phyloP scores from a whole-genome alignment of 1,139 yeast species.

The Candida sp. region DNA sequence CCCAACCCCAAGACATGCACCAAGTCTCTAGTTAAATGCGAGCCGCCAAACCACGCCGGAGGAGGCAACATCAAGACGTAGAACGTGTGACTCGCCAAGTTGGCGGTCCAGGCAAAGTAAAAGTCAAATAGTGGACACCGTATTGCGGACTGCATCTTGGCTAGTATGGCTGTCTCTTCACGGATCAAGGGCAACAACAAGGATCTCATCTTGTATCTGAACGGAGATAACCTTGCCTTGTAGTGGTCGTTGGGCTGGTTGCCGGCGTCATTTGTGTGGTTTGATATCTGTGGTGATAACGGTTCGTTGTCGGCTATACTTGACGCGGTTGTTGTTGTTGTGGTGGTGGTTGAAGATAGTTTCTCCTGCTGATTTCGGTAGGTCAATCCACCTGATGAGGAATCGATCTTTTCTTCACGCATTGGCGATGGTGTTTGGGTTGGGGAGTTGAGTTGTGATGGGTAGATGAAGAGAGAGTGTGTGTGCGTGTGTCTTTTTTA shows the following conservation, averaged over 20 bases:
- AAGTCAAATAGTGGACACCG: constrained; percentile 63
- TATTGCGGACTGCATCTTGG: constrained; percentile 55
- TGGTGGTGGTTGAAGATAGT: neutral
- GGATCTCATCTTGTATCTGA: constrained; percentile 63
- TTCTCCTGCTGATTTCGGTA: neutral
- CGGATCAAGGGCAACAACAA: constrained; percentile 62
- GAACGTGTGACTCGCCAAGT: constrained; percentile 92
- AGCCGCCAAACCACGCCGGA: constrained; percentile 83
- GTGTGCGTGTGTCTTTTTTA: no score
- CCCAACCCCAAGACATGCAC: constrained; percentile 85
- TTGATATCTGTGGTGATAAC: constrained; percentile 3
- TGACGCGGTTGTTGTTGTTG: neutral
- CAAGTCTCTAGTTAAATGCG: constrained; percentile 64
- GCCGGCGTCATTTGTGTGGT: constrained; percentile 62
- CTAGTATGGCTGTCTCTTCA: constrained; percentile 66
- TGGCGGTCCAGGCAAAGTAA: constrained; percentile 90
- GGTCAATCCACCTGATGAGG: neutral
- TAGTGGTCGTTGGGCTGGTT: constrained; percentile 72
- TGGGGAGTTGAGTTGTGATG: no score
- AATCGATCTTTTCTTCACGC: neutral
- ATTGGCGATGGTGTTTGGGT: neutral
- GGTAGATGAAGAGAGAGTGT: no score
- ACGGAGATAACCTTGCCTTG: constrained; percentile 56
- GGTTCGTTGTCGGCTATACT: neutral
- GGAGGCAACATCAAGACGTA: constrained; percentile 89